Evolutionary conservation across 192 early-diverging fungal genomes (phyloP).

Genomic region (Coemansia aciculifera): DNA sequence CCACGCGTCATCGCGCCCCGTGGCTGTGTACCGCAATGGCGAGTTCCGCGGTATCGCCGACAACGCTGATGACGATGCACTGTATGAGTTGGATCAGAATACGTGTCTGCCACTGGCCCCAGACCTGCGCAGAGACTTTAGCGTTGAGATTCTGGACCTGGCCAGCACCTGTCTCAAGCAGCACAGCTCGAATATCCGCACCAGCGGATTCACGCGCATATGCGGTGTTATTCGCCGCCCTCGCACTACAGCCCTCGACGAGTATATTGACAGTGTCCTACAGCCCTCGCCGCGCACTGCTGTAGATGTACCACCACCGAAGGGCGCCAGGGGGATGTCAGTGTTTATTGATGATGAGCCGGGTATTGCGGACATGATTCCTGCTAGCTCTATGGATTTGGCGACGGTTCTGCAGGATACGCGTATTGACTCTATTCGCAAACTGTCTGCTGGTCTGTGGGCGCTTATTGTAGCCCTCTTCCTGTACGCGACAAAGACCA

Average conservation of each 20-base stretch:
- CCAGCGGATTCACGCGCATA: conserved; percentile 28
- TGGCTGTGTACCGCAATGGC: conserved; percentile 35
- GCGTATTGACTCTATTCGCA: conserved; percentile 27
- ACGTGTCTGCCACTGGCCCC: conserved; percentile 24
- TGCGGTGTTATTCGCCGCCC: conserved; percentile 45
- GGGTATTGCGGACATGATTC: not conserved
- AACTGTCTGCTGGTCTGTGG: conserved; percentile 38
- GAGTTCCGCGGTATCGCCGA: conserved; percentile 35
- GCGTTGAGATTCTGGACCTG: conserved; percentile 49
- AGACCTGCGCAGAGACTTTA: conserved; percentile 45
- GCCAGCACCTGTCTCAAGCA: conserved; percentile 53
- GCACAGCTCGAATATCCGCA: conserved; percentile 40
- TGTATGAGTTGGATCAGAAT: conserved; percentile 28
- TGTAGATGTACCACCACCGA: not conserved
- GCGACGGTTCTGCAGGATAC: conserved; percentile 26
- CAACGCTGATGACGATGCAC: conserved; percentile 21
- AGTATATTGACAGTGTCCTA: conserved; percentile 27
- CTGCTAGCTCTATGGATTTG: conserved; percentile 17
- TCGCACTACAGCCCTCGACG: conserved; percentile 38
- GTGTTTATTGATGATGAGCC: conserved; percentile 50
- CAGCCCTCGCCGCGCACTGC: not conserved
- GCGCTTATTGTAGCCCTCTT: conserved; percentile 32
- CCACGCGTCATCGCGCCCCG: not conserved
- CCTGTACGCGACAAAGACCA: conserved; percentile 23
- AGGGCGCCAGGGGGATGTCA: conserved; percentile 14